These are phyloP conservation scores for Zymoseptoria crescenta DNA, from an alignment of 2,329 filamentous ascomycete genomes.

Conservation along the genomic window DNA sequence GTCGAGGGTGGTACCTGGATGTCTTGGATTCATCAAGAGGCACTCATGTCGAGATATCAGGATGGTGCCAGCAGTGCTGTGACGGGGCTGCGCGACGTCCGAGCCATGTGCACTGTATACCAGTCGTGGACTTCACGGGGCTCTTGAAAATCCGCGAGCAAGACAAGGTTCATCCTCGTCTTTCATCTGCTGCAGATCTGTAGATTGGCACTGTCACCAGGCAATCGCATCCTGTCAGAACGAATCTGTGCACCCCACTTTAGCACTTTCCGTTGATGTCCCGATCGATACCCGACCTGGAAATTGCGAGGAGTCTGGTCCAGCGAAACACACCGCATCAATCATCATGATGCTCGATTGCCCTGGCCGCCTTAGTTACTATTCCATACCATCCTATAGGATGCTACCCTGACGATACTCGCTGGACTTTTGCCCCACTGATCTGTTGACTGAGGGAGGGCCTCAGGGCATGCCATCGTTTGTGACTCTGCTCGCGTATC, in stretches of 20 bases:
- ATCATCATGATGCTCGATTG: not conserved
- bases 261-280: not conserved
- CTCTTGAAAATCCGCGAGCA: not conserved
- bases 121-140: not conserved
- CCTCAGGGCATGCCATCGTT: not conserved
- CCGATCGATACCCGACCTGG: not conserved
- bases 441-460: too few relatives aligned
- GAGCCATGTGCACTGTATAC: not conserved
- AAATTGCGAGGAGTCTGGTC: not conserved
- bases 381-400: not conserved
- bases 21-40: not conserved
- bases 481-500: not conserved
- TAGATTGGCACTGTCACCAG: not conserved
- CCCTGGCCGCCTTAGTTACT: not conserved
- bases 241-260: not conserved
- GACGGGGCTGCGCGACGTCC: not conserved
- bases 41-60: not conserved
- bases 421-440: too few relatives aligned
- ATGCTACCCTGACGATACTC: not conserved
- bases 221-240: not conserved
- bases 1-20: not conserved
- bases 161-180: not conserved
- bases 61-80: not conserved
- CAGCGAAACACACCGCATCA: not conserved
- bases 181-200: not conserved